These are phyloP conservation scores for Bryoglossum gracile DNA, from an alignment of 495 filamentous ascomycete genomes.

Conservation along the genomic window DNA sequence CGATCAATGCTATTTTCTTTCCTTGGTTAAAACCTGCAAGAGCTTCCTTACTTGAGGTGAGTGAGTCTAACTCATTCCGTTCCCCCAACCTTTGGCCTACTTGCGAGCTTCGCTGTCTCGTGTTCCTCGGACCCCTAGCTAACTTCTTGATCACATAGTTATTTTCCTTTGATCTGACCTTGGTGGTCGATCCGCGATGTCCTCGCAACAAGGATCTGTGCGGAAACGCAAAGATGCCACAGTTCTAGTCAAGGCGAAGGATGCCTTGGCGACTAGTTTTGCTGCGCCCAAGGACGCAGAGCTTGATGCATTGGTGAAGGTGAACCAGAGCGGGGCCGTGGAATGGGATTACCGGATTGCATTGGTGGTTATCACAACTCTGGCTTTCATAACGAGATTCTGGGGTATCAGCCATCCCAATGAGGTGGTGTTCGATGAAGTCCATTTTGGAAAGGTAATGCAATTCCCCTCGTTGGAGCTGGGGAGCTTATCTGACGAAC, in stretches of 20 bases:
- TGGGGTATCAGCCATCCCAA: constrained; percentile 91
- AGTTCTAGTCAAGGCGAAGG: constrained; percentile 38
- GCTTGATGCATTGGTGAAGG: constrained; percentile 34
- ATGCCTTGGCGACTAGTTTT: constrained; percentile 23
- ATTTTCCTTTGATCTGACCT: constrained; percentile 1
- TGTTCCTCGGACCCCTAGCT: constrained; percentile 6
- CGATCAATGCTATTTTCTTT: constrained; percentile 23
- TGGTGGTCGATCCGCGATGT: constrained; percentile 14
- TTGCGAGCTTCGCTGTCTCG: not conserved
- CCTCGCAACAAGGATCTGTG: constrained; percentile 33
- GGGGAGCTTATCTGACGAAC: not conserved
- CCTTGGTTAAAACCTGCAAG: constrained; percentile 11
- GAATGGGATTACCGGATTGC: constrained; percentile 86
- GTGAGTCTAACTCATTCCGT: constrained; percentile 8
- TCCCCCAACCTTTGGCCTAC: not conserved
- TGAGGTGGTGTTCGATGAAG: constrained; percentile 97
- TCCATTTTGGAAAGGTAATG: constrained; percentile 97
- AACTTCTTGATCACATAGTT: constrained; percentile 3
- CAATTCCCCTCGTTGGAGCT: not conserved
- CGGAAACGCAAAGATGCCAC: constrained; percentile 46
- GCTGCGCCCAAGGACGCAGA: constrained; percentile 36
- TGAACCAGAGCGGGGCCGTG: constrained; percentile 27
- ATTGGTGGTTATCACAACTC: constrained; percentile 63
- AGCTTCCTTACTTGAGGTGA: not conserved
- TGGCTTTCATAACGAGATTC: constrained; percentile 89